Evolutionary conservation across 2,329 filamentous ascomycete species (phyloP).

Genomic region (Lecanicillium sp.): DNA sequence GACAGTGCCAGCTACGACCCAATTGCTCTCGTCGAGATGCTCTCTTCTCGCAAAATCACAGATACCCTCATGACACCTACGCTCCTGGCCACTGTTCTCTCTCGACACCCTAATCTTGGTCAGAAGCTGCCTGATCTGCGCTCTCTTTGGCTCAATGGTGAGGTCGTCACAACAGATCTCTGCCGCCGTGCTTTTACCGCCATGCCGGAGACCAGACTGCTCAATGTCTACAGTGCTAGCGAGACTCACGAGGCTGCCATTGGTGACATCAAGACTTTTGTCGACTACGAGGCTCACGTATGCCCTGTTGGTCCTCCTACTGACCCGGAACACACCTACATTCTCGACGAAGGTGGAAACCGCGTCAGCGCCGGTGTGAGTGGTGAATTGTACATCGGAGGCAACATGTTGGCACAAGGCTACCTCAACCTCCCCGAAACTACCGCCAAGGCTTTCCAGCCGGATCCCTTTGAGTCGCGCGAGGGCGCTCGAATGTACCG

Average conservation of each 20-base stretch:
- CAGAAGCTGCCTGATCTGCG: slow-evolving; percentile 55
- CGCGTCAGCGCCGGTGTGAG: slow-evolving; percentile 52
- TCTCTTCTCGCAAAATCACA: slow-evolving; percentile 57
- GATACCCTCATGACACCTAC: slow-evolving; percentile 82
- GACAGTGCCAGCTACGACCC: slow-evolving; percentile 75
- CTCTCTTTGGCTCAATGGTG: slow-evolving; percentile 73
- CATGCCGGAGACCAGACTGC: slow-evolving; percentile 58
- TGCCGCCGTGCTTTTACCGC: slow-evolving; percentile 59
- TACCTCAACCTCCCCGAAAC: slow-evolving; percentile 76
- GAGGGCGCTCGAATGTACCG: slow-evolving; percentile 63
- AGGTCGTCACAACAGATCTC: slow-evolving; percentile 73
- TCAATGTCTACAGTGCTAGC: slow-evolving; percentile 77
- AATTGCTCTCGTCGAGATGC: slow-evolving; percentile 61
- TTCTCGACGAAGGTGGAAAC: slow-evolving; percentile 61
- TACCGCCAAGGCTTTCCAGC: slow-evolving; percentile 62
- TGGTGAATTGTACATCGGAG: slow-evolving; percentile 70
- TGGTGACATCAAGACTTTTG: slow-evolving; percentile 62
- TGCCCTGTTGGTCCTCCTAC: slow-evolving; percentile 68
- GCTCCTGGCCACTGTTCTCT: slow-evolving; percentile 63
- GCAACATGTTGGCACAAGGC: slow-evolving; percentile 62
- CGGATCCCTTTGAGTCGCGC: slow-evolving; percentile 53
- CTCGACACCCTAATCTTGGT: slow-evolving; percentile 58
- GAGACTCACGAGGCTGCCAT: slow-evolving; percentile 76
- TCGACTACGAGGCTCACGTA: slow-evolving; percentile 54
- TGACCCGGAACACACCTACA: slow-evolving; percentile 60